Evolutionary conservation across 163 green algal species (phyloP).

Genomic region (Scenedesmus sp.): DNA sequence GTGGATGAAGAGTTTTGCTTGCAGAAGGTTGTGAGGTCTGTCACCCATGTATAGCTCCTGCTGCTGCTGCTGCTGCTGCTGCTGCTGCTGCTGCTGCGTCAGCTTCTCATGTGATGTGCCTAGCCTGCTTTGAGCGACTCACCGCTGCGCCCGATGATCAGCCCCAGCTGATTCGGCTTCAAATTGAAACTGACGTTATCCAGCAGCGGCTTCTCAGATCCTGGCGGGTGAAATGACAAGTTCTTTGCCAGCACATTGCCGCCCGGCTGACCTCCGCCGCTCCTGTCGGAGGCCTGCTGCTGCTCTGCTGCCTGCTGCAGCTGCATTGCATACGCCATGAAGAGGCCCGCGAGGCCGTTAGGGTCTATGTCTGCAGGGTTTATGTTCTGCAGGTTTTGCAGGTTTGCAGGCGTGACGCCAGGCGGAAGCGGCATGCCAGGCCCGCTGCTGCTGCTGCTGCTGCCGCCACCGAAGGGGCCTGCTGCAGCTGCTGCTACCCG

Average conservation of each 20-base stretch:
- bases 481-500: neutral
- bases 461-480: neutral
- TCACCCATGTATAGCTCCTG: neutral
- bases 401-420: slow-evolving; percentile 4
- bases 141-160: slow-evolving; percentile 86
- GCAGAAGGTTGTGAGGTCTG: no score
- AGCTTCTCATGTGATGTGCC: neutral
- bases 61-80: neutral
- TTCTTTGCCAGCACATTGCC: slow-evolving; percentile 61
- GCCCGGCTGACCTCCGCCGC: neutral
- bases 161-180: slow-evolving; percentile 78
- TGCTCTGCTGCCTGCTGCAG: slow-evolving; percentile 51
- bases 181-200: slow-evolving; percentile 74
- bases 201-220: slow-evolving; percentile 72
- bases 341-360: slow-evolving; percentile 43
- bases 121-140: neutral
- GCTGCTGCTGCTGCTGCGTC: neutral
- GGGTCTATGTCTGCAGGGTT: slow-evolving; percentile 21
- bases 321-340: slow-evolving; percentile 50
- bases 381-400: neutral
- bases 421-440: neutral
- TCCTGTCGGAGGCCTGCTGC: neutral
- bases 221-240: slow-evolving; percentile 76
- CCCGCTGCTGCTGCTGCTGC: slow-evolving; percentile 1
- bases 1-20: no score